Conservation (phyloP, 2,329 filamentous ascomycete genomes). For the Colletotrichum australisinense region DNA sequence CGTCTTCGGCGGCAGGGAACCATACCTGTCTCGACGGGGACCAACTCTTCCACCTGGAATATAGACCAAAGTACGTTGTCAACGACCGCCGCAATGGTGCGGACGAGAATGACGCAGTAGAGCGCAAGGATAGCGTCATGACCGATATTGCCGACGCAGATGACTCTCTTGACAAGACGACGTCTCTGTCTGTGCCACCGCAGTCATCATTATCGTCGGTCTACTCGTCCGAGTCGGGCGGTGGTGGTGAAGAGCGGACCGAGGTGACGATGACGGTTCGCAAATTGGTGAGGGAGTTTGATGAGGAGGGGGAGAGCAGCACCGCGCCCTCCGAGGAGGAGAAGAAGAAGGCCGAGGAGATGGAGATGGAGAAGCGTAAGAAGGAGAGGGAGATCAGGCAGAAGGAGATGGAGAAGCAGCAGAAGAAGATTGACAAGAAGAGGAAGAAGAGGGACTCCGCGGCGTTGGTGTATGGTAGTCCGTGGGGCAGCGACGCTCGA, state of each 20-base stretch:
- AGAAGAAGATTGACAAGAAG: neutral
- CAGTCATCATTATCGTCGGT: neutral
- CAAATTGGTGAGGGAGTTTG: neutral
- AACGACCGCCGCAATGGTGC: neutral
- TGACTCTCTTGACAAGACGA: neutral
- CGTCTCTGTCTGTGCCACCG: too few species aligned
- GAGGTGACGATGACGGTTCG: neutral
- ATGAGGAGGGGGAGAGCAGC: constrained; percentile 10
- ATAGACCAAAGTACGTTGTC: too few species aligned
- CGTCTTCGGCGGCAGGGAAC: neutral
- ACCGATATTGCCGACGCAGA: neutral
- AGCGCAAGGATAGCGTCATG: constrained; percentile 8
- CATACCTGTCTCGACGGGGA: too few species aligned
- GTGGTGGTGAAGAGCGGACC: neutral
- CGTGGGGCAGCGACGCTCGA: neutral
- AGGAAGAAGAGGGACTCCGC: neutral
- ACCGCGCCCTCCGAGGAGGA: neutral
- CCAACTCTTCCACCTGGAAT: too few species aligned
- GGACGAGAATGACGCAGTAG: neutral
- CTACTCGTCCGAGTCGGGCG: neutral
- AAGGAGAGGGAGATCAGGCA: neutral
- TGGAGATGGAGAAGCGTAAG: neutral
- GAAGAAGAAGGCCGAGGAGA: neutral
- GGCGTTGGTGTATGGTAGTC: neutral
- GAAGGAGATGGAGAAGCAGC: neutral